Conservation (phyloP, 345 rosid species). For the Odontarrhena argentea region DNA sequence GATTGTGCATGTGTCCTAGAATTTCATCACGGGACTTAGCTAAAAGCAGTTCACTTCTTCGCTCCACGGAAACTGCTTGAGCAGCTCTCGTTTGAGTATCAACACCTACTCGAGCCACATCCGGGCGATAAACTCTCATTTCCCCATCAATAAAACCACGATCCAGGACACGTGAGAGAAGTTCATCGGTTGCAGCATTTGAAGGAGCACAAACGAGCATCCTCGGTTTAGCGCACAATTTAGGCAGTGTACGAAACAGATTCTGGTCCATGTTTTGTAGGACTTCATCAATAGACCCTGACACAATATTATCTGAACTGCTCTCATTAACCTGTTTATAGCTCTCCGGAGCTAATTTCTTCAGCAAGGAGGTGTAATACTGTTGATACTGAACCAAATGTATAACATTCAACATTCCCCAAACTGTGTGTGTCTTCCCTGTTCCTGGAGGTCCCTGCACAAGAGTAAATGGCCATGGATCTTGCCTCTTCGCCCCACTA, state of each 20-base stretch:
- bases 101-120: constrained; percentile 98
- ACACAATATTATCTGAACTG: constrained; percentile 60
- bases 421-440: constrained; percentile 97
- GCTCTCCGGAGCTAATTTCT: constrained; percentile 96
- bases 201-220: constrained; percentile 99
- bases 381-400: constrained; percentile 99
- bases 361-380: constrained; percentile 89
- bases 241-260: constrained; percentile 90
- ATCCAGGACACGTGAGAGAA: constrained; percentile 94
- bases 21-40: constrained; percentile 85
- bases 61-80: constrained; percentile 98
- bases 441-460: constrained; percentile 99
- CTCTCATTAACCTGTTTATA: constrained; percentile 81
- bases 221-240: constrained; percentile 94
- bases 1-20: constrained; percentile 77
- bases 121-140: constrained; percentile 97
- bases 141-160: constrained; percentile 99
- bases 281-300: constrained; percentile 97
- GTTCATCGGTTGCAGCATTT: constrained; percentile 99
- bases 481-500: constrained; percentile 82
- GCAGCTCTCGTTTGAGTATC: constrained; percentile 98
- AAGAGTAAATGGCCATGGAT: constrained; percentile 99
- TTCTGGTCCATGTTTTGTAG: constrained; percentile 99
- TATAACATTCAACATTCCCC: constrained; percentile 99
- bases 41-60: constrained; percentile 90